Base-by-base conservation (phyloP, 2,329 filamentous ascomycete species). In the Pseudogymnoascus sp. region DNA sequence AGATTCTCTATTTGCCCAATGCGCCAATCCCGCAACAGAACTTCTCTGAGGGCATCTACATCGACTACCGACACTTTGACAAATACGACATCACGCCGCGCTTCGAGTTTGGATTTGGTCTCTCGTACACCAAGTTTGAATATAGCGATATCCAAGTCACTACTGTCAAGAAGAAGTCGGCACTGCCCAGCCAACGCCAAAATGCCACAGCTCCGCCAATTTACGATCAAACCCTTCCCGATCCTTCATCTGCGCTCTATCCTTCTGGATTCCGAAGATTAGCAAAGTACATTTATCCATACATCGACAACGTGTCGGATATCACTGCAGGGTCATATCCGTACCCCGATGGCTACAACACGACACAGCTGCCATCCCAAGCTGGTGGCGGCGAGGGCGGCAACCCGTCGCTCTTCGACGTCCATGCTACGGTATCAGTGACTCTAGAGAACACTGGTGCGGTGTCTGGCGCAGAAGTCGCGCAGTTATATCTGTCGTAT, bases 41-140 rank as follows among this genome's bases (percentile, higher is more conserved):
- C 67, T 96, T 95, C 72, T 82, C 81, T 0, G 91, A 96, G 72
- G 91, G 91, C 0, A 77, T 96, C 0, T 93, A 93, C 72, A 87
- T 96, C 68, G 93, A 97, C 77, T 96, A 97, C 76, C 87, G 92
- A 11, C 84, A 93, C 74, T 93, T 97, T 69, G 92, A 96, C 78
- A 90, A 88, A 72, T 75, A 88, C 62, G 79, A 81, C 63, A 87
- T 95, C 65, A 79, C 80, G 4, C 93, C 93, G 0, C 88, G 89
- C 0, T 97, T 88, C 72, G 89, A 91, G 56, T 97, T 97, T 69
- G 93, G 93, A 0, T 93, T 87, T 65, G 93, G 93, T 0, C 81
- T 97, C 1, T 86, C 83, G 1, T 89, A 89, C 76, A 88, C 83
- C 3, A 81, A 75, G 0, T 91, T 86, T 72, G 76, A 81, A 10